Evolutionary conservation across 2,329 filamentous ascomycete species (phyloP), one percentile per base, ranked within the genome.

Genomic region (Fusarium falciforme): DNA sequence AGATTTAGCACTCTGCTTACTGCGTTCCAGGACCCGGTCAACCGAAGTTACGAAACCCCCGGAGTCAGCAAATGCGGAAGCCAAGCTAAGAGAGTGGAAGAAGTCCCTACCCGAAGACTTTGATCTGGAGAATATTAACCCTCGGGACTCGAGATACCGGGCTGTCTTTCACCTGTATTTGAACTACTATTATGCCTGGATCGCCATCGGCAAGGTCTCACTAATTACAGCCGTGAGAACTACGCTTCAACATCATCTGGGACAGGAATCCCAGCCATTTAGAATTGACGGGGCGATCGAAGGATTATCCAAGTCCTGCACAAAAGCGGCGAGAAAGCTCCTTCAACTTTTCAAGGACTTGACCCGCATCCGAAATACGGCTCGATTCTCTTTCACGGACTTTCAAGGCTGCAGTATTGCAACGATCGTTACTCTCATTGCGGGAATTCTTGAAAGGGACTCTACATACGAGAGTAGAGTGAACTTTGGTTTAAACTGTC

Each of bases 401-500:
- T 83, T 83, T 25, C 82, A 83, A 59, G 82, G 80, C 14, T 83
- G 82, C 65, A 83, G 82, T 40, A 82, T 81, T 17, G 82, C 82
- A 5, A 83, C 80, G 2, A 83, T 83, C 27, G 78, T 83, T 8
- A 76, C 79, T 5, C 65, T 83, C 12, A 70, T 83, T 3, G 73
- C 80, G 5, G 81, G 82, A 0, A 81, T 83, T 17, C 65, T 82
- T 7, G 78, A 82, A n/a, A 74, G 80, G 2, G 81, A 83, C 61
- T 76, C 79, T 0, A 77, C 72, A 6, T 83, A 82, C 22, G 75
- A 79, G 5, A 60, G 73, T 5, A 70, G 77, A 20, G 79, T 82
- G 1, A 64, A 60, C 1, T 81, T 83, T 52, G 82, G 81, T 0
- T 33, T 83, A 7, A 75, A 77, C 5, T 82, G 80, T 57, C 78